Base-by-base conservation (phyloP, 1,284 basidiomycete genomes). In the Cutaneotrichosporon mucoides region DNA sequence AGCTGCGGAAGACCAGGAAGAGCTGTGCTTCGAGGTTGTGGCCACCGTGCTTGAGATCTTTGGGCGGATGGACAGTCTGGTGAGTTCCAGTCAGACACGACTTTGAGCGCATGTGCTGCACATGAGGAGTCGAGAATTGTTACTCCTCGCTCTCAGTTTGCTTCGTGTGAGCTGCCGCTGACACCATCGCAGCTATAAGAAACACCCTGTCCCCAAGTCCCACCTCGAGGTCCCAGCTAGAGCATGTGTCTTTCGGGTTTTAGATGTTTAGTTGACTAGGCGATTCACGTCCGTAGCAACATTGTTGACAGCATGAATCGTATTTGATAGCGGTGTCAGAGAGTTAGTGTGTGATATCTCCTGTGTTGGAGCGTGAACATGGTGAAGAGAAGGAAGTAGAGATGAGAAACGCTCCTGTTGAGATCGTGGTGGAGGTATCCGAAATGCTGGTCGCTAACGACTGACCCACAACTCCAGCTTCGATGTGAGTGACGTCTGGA, bases 31-130 rank as follows among this genome's bases (percentile, higher is more conserved):
- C 63, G 93, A 97, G 81, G 83, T 95, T 56, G 81, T 96, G 13
- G 89, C 90, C 4, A 92, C 90, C 0, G 92, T 95, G 46, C 79
- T 96, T 63, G 91, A 94, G 80, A 92, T 95, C 53, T 84, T 94
- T 66, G 88, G 88, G 59, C 87, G 90, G 73, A 83, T 94, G 76
- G 91, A 94, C 80, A 91, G 89, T 64, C 77, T 93, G 73, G 77
- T 87, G 69, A 69, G 73, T 69, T 24, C 24, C 24, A 24, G 12
- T 12, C 24, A 24, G 24, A 24, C 24, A 24, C 24, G 24, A 24
- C 24, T 24, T 24, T 24, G 24, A 24, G 24, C 24, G 24, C 24
- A 24, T 24, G 24, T 24, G 24, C 24, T 24, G 24, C 24, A 24
- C 24, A 24, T 24, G 24, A 24, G 24, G 24, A 24, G 24, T 24